A percentile compares a stretch with the other conserved stretches of the same genome.
Evolutionary conservation across 1,139 yeast species (phyloP).

Genomic region (Scheffersomyces stambukii): DNA sequence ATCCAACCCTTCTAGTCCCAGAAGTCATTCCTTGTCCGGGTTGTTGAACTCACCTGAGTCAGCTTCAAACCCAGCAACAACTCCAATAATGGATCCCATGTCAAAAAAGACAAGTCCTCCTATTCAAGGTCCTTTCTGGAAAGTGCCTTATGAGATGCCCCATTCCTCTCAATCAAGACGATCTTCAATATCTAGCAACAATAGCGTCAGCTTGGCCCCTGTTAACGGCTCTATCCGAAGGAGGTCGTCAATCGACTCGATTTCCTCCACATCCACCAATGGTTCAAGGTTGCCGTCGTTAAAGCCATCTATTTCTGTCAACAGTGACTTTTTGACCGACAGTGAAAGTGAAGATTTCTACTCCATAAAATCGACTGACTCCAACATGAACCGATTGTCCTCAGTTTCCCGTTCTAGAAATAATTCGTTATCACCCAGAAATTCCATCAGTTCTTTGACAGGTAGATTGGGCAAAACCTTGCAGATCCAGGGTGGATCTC

Average conservation of each 20-base stretch:
- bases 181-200: slow-evolving; percentile 23
- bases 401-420: slow-evolving; percentile 17
- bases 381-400: slow-evolving; percentile 29
- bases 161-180: slow-evolving; percentile 19
- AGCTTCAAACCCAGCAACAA: neutral
- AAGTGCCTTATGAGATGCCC: slow-evolving; percentile 51
- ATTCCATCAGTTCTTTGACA: slow-evolving; percentile 41
- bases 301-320: slow-evolving; percentile 25
- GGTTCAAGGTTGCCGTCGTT: slow-evolving; percentile 30
- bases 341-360: slow-evolving; percentile 39
- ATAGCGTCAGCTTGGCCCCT: slow-evolving; percentile 12
- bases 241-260: slow-evolving; percentile 13
- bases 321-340: slow-evolving; percentile 24
- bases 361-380: slow-evolving; percentile 24
- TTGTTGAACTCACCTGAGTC: slow-evolving; percentile 11
- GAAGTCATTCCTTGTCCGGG: slow-evolving; percentile 11
- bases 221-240: slow-evolving; percentile 6
- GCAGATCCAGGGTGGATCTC: slow-evolving; percentile 9
- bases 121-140: slow-evolving; percentile 48
- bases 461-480: slow-evolving; percentile 36
- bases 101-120: slow-evolving; percentile 25
- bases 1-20: slow-evolving; percentile 20
- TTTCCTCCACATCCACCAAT: slow-evolving; percentile 24
- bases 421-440: slow-evolving; percentile 40
- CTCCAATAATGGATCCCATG: slow-evolving; percentile 1